A percentile compares a stretch with the other conserved stretches of the same genome.
These are phyloP conservation scores for Coemansia sp. DNA, from an alignment of 192 early-diverging fungal species.

Conservation along the genomic window DNA sequence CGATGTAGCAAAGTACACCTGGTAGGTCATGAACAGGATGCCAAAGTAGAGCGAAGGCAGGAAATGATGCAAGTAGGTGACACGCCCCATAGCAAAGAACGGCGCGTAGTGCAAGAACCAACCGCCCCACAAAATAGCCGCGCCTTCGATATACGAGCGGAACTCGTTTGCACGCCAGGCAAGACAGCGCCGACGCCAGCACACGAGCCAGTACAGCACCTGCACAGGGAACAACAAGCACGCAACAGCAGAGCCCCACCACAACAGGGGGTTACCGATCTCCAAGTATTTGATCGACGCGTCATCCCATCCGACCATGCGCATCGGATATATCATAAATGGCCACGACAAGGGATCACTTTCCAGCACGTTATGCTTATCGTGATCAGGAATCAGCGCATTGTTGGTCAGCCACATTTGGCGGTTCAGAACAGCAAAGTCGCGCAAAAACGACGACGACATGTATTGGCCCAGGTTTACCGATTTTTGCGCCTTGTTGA, in stretches of 20 bases:
- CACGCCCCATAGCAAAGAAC: conserved; percentile 78
- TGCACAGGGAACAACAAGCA: conserved; percentile 36
- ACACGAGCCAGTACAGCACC: conserved; percentile 52
- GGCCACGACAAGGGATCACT: conserved; percentile 68
- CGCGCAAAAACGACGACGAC: conserved; percentile 52
- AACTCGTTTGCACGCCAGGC: conserved; percentile 51
- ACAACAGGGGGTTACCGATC: conserved; percentile 69
- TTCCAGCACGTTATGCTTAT: conserved; percentile 67
- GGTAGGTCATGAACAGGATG: conserved; percentile 59
- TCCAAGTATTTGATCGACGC: conserved; percentile 66
- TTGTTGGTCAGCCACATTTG: conserved; percentile 83
- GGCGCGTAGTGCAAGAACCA: conserved; percentile 75
- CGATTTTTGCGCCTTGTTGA: conserved; percentile 67
- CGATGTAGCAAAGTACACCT: conserved; percentile 56
- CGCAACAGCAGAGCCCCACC: conserved; percentile 42
- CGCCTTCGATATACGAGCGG: conserved; percentile 60
- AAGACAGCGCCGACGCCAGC: conserved; percentile 42
- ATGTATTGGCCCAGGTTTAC: conserved; percentile 64
- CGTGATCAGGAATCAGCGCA: conserved; percentile 69
- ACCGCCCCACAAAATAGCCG: conserved; percentile 59
- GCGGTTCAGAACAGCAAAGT: conserved; percentile 67
- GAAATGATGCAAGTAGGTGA: conserved; percentile 77
- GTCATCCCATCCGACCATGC: conserved; percentile 75
- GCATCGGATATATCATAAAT: conserved; percentile 60
- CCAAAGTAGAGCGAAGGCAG: conserved; percentile 71